Conservation (phyloP, 805 yeast species). For the Cyberlindnera meyerae region DNA sequence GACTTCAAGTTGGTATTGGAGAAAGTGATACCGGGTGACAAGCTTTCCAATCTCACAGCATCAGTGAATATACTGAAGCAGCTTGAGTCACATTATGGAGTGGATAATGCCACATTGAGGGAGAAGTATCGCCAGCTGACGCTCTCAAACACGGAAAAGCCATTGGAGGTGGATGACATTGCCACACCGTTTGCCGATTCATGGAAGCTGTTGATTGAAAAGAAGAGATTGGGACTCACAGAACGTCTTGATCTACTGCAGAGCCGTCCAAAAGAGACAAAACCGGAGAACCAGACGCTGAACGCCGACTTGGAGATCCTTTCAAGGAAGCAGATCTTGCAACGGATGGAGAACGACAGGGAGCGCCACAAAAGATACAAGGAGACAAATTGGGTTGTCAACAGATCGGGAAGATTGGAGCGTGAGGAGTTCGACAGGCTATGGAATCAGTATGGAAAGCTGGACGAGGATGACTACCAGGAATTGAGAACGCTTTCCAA, state of each 20-base stretch:
- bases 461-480: constrained; percentile 43
- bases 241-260: constrained; percentile 10
- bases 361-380: constrained; percentile 84
- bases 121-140: constrained; percentile 3
- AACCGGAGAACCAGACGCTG: not conserved
- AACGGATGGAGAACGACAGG: constrained; percentile 88
- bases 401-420: constrained; percentile 39
- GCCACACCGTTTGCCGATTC: constrained; percentile 19
- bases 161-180: too few species aligned
- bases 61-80: constrained; percentile 17
- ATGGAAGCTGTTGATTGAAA: constrained; percentile 20
- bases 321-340: constrained; percentile 51
- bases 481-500: constrained; percentile 51
- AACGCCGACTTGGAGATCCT: constrained; percentile 57
- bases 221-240: constrained; percentile 15
- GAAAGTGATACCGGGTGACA: constrained; percentile 32
- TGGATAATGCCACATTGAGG: constrained; percentile 6
- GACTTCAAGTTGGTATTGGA: constrained; percentile 32
- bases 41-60: constrained; percentile 18
- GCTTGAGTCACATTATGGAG: constrained; percentile 15
- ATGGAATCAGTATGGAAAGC: constrained; percentile 32
- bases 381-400: constrained; percentile 73
- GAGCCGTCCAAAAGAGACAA: constrained; percentile 2
- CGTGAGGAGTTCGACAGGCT: constrained; percentile 45
- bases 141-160: constrained; percentile 1